These are phyloP conservation scores for Bipolaris victoriae DNA, from an alignment of 2,329 filamentous ascomycete genomes.

Conservation along the genomic window DNA sequence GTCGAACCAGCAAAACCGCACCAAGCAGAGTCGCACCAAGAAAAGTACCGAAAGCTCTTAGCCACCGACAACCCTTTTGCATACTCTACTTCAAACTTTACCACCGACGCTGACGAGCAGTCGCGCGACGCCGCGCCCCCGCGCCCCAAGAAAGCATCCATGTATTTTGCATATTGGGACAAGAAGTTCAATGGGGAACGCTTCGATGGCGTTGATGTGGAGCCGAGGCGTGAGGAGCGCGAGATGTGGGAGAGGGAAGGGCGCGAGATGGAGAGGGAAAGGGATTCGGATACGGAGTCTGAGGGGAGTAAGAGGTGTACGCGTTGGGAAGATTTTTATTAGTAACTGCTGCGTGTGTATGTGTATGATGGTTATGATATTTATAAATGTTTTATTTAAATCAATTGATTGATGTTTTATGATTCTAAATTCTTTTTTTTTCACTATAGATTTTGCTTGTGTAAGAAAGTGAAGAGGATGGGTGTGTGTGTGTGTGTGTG, in stretches of 20 bases:
- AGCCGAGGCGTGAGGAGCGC: constrained; percentile 5
- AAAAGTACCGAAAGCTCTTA: constrained; percentile 10
- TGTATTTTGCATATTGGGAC: constrained; percentile 17
- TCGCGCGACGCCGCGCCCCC: constrained; percentile 2
- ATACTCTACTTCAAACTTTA: too few species aligned
- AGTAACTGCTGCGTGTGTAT: too few species aligned
- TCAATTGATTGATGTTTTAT: too few species aligned
- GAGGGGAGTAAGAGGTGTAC: background rate
- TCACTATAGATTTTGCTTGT: too few species aligned
- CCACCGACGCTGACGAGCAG: background rate
- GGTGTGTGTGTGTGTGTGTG: too few species aligned
- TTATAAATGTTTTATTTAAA: too few species aligned
- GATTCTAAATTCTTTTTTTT: too few species aligned
- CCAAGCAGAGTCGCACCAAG: background rate
- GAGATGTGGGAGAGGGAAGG: background rate
- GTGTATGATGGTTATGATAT: too few species aligned
- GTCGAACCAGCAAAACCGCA: constrained; percentile 1
- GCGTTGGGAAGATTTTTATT: constrained; percentile 9
- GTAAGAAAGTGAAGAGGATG: too few species aligned
- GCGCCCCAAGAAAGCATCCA: constrained; percentile 7
- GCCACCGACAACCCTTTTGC: background rate
- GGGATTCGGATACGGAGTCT: background rate
- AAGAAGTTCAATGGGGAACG: background rate
- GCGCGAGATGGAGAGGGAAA: background rate
- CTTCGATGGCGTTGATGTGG: constrained; percentile 16